These are phyloP conservation scores for Hyphopichia wangnamkhiaoensis DNA, from an alignment of 1,139 yeast genomes.

Conservation along the genomic window DNA sequence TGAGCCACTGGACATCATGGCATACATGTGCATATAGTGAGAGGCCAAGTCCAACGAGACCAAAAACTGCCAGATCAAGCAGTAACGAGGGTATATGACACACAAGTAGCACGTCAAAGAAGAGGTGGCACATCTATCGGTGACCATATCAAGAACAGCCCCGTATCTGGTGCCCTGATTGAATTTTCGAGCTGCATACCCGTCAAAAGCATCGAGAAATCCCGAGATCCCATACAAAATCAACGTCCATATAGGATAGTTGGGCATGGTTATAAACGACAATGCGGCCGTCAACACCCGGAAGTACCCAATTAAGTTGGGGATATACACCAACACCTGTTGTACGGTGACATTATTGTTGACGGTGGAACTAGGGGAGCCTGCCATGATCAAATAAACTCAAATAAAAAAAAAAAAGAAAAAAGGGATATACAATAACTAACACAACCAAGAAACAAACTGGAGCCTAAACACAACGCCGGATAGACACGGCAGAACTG, in stretches of 20 bases:
- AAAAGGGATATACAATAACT: neutral
- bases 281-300: constrained; percentile 79
- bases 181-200: constrained; percentile 87
- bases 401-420: neutral
- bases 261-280: constrained; percentile 78
- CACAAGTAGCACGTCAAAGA: constrained; percentile 85
- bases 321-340: constrained; percentile 75
- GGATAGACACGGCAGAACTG: too few relatives aligned
- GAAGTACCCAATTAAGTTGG: constrained; percentile 87
- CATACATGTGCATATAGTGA: constrained; percentile 99
- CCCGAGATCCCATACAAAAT: constrained; percentile 84
- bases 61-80: constrained; percentile 77
- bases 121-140: constrained; percentile 95
- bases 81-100: constrained; percentile 69
- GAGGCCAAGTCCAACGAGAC: constrained; percentile 89
- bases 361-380: neutral
- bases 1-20: constrained; percentile 79
- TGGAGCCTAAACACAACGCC: neutral
- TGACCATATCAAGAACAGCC: constrained; percentile 97
- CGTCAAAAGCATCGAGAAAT: constrained; percentile 93
- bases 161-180: constrained; percentile 93
- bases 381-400: neutral
- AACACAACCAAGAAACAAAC: neutral
- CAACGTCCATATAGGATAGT: constrained; percentile 79
- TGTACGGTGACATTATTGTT: constrained; percentile 27